phyloP scores from a whole-genome alignment of 1,139 yeast genomes.

The Tardiomyces digboiensis region DNA sequence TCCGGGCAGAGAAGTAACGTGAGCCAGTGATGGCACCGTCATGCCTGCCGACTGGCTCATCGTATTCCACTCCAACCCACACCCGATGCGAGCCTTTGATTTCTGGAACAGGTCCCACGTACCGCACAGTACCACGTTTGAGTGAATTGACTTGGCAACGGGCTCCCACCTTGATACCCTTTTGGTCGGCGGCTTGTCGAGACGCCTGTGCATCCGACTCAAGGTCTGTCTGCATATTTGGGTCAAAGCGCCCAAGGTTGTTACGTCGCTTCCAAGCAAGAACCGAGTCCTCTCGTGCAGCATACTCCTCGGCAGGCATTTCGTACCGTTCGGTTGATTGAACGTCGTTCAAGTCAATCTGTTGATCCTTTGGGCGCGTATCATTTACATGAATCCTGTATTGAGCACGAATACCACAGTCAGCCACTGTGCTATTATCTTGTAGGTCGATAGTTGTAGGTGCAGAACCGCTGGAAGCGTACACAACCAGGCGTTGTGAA shows the following conservation, averaged over 20 bases:
- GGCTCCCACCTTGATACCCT: slow-evolving; percentile 23
- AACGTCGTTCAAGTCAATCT: slow-evolving; percentile 24
- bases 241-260: slow-evolving; percentile 64
- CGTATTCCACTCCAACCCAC: slow-evolving; percentile 79
- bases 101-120: slow-evolving; percentile 55
- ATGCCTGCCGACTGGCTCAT: slow-evolving; percentile 59
- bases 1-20: slow-evolving; percentile 49
- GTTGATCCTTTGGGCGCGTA: slow-evolving; percentile 27
- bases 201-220: slow-evolving; percentile 19
- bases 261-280: slow-evolving; percentile 65
- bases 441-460: too few species aligned
- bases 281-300: slow-evolving; percentile 49
- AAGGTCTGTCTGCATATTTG: slow-evolving; percentile 30
- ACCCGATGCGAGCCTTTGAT: slow-evolving; percentile 30
- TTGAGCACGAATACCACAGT: slow-evolving; percentile 37
- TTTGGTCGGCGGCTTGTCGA: slow-evolving; percentile 16
- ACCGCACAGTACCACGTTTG: slow-evolving; percentile 60
- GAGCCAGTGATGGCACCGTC: slow-evolving; percentile 65
- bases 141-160: slow-evolving; percentile 33
- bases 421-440: slow-evolving; percentile 44
- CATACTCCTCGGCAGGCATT: slow-evolving; percentile 61
- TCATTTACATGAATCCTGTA: slow-evolving; percentile 28
- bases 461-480: slow-evolving; percentile 36
- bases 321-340: slow-evolving; percentile 36
- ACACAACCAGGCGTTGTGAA: slow-evolving; percentile 45